Base-by-base conservation (phyloP, 805 yeast species). In the Maudiozyma bulderi region DNA sequence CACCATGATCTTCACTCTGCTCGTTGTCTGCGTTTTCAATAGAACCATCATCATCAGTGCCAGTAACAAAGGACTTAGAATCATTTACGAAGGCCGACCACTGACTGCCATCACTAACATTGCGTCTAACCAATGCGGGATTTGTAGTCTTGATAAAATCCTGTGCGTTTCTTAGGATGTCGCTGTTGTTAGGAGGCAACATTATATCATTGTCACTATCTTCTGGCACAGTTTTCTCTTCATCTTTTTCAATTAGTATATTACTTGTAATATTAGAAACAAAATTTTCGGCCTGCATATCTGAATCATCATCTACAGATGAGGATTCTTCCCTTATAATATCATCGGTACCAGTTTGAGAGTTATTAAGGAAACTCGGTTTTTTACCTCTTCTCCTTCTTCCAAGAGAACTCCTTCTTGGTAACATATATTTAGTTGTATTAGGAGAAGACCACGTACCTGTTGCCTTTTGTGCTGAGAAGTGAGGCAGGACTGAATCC, bases 301-400 rank as follows among this genome's bases (percentile, higher is more conserved):
- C 50, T 8, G 46, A 42, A 15, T 40, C 42, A 40, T 43, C 46
- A n/a, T 47, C 50, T 13, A 15, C 53, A 11, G 59, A 54, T 5
- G 55, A 52, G 2, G 60, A 55, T 44, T 64, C 69, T 47, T 65
- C 69, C 41, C 63, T 61, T 40, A 65, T 65, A 5, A 61, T 58
- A 28, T 60, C 58, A 31, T 65, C 65, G 3, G 59, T 47, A 8
- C 56, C 58, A 5, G 54, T 44, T 5, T 58, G 47, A n/a, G 49
- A 43, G 26, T 44, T 51, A 26, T 56, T 55, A 34, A 57, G 34
- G 26, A 56, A 52, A 7, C 54, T 55, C n/a, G 63, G 52, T 42
- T 58, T 60, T 8, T 51, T 51, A 15, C 50, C 51, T 44, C 67
- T 51, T 44, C 64, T 57, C 26, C 55, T 46, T 34, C 52, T 38